phyloP scores from a whole-genome alignment of 768 basidiomycete genomes.

The Lactifluus subvellereus region DNA sequence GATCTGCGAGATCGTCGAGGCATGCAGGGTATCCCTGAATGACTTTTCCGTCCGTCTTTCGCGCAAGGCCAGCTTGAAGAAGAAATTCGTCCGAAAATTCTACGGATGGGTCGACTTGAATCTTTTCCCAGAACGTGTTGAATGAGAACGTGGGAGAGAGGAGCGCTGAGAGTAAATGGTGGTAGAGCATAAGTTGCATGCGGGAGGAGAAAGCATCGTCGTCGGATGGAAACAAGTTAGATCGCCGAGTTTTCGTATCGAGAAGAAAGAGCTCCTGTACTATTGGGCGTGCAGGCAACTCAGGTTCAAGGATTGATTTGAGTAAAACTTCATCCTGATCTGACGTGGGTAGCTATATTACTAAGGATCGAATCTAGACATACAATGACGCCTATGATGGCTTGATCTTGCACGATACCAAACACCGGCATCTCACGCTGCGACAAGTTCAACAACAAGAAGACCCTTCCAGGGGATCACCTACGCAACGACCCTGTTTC shows the following conservation, averaged over 20 bases:
- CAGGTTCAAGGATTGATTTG: slow-evolving; percentile 19
- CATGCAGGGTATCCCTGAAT: slow-evolving; percentile 20
- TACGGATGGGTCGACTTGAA: slow-evolving; percentile 39
- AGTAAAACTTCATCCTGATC: slow-evolving; percentile 49
- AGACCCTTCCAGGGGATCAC: not conserved
- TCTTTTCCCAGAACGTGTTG: slow-evolving; percentile 42
- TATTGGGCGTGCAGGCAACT: not conserved
- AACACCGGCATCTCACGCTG: slow-evolving; percentile 86
- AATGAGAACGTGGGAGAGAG: slow-evolving; percentile 46
- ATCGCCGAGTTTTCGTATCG: slow-evolving; percentile 68
- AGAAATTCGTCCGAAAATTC: slow-evolving; percentile 50
- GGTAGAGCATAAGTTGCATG: slow-evolving; percentile 75
- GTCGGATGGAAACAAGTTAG: slow-evolving; percentile 45
- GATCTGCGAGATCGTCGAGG: slow-evolving; percentile 31
- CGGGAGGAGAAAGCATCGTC: slow-evolving; percentile 54
- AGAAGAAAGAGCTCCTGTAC: slow-evolving; percentile 40
- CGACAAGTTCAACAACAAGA: slow-evolving; percentile 8
- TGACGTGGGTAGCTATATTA: not conserved
- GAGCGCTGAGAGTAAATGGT: slow-evolving; percentile 53
- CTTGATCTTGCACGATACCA: slow-evolving; percentile 57
- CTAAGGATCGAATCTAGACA: slow-evolving; percentile 20
- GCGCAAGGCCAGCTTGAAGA: slow-evolving; percentile 25
- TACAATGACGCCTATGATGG: slow-evolving; percentile 74
- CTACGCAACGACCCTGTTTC: slow-evolving; percentile 46
- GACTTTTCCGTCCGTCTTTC: not conserved